A percentile compares a stretch with the other conserved stretches of the same genome.
These are phyloP conservation scores for Nelumbo lutea DNA, from an alignment of 164 flowering plant genomes.

Conservation along the genomic window DNA sequence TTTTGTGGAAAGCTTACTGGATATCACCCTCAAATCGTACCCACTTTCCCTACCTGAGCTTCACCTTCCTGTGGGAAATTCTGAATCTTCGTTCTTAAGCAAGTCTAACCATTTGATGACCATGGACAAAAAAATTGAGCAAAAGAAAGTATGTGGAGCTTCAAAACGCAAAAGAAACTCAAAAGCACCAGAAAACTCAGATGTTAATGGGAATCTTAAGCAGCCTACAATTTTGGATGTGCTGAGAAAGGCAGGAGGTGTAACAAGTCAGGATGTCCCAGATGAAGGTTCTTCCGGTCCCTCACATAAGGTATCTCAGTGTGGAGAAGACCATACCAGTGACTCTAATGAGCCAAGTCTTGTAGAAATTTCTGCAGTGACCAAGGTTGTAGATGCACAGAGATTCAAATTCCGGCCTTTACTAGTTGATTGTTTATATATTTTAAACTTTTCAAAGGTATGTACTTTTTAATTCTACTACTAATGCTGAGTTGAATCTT, in stretches of 20 bases:
- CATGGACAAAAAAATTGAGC: conserved; percentile 34
- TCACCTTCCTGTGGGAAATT: conserved; percentile 32
- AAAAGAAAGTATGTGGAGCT: conserved; percentile 23
- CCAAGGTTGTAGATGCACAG: conserved; percentile 52
- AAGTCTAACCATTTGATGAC: conserved; percentile 18
- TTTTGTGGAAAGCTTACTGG: conserved; percentile 64
- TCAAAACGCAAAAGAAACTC: conserved; percentile 26
- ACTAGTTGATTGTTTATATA: conserved; percentile 44
- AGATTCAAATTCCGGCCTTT: conserved; percentile 75
- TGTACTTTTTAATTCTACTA: not conserved
- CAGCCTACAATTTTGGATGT: conserved; percentile 70
- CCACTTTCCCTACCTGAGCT: conserved; percentile 58
- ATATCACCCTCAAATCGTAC: conserved; percentile 32
- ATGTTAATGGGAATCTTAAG: conserved; percentile 31
- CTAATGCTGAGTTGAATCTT: not conserved
- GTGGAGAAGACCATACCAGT: conserved; percentile 19
- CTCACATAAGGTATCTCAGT: conserved; percentile 27
- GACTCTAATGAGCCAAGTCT: conserved; percentile 20
- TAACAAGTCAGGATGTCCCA: conserved; percentile 35
- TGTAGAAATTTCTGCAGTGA: conserved; percentile 43
- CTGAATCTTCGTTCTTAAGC: conserved; percentile 20
- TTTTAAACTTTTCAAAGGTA: conserved; percentile 57
- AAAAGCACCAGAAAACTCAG: conserved; percentile 23
- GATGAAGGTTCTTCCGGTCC: conserved; percentile 27
- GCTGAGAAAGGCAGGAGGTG: conserved; percentile 48